Conservation (phyloP, 345 rosid species). For the Melastoma malabathricum region DNA sequence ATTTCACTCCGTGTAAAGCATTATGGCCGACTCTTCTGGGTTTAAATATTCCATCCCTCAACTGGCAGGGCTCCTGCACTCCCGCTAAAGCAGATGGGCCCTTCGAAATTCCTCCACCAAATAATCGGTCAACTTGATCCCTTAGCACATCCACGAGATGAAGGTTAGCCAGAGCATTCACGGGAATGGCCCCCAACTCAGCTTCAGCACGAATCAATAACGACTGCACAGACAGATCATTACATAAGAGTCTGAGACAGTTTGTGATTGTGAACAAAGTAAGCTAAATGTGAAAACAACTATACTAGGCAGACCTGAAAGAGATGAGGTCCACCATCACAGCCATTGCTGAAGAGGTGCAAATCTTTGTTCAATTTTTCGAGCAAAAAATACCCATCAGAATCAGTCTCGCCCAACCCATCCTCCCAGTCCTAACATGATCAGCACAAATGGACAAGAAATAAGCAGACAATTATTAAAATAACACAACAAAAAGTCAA, state of each 20-base stretch:
- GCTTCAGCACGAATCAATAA: slow-evolving; percentile 79
- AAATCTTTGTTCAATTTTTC: slow-evolving; percentile 87
- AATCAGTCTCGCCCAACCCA: slow-evolving; percentile 75
- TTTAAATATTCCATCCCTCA: slow-evolving; percentile 56
- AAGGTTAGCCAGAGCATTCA: slow-evolving; percentile 26
- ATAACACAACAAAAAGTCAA: too few species aligned
- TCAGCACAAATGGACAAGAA: background rate
- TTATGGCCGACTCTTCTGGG: slow-evolving; percentile 51
- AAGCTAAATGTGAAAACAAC: slow-evolving; percentile 2
- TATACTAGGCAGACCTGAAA: slow-evolving; percentile 46
- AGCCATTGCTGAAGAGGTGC: slow-evolving; percentile 55
- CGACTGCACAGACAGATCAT: slow-evolving; percentile 41
- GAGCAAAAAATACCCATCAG: slow-evolving; percentile 82
- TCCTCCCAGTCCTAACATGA: slow-evolving; percentile 79
- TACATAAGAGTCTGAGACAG: background rate
- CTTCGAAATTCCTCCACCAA: slow-evolving; percentile 37
- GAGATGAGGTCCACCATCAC: slow-evolving; percentile 79
- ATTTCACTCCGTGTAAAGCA: slow-evolving; percentile 25
- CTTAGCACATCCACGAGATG: slow-evolving; percentile 48
- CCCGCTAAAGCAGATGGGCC: slow-evolving; percentile 37
- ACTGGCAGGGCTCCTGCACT: slow-evolving; percentile 22
- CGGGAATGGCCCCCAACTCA: slow-evolving; percentile 56
- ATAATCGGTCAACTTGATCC: slow-evolving; percentile 35
- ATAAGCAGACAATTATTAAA: too few species aligned
- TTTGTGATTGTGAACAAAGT: slow-evolving; percentile 1